Conservation (phyloP, 306 rosid genomes). For the Cicer bijugum region DNA sequence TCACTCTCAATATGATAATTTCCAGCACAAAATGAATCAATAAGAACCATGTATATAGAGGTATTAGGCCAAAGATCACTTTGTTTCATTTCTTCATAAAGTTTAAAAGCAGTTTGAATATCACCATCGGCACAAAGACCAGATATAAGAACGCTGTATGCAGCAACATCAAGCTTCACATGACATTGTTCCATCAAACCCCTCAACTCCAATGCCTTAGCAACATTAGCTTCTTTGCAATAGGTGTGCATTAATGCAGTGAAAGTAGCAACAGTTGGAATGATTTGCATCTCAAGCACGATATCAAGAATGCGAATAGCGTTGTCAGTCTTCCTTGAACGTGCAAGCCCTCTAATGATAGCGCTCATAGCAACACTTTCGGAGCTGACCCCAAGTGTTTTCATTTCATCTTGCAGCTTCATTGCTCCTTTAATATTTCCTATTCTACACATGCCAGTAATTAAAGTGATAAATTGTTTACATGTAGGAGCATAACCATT, state of each 20-base stretch:
- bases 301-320: conserved; percentile 60
- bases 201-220: conserved; percentile 62
- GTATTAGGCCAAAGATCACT: conserved; percentile 63
- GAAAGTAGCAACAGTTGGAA: conserved; percentile 76
- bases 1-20: conserved; percentile 50
- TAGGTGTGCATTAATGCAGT: conserved; percentile 72
- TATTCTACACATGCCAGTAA: conserved; percentile 76
- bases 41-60: conserved; percentile 59
- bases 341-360: conserved; percentile 70
- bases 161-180: conserved; percentile 64
- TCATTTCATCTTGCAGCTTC: conserved; percentile 66
- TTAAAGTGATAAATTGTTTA: conserved; percentile 62
- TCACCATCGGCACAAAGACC: conserved; percentile 71
- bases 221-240: conserved; percentile 63
- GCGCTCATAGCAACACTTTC: conserved; percentile 71
- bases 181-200: conserved; percentile 59
- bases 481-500: conserved; percentile 63
- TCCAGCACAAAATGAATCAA: conserved; percentile 52
- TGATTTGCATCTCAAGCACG: conserved; percentile 56
- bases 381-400: conserved; percentile 56
- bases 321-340: conserved; percentile 60
- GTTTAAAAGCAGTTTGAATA: conserved; percentile 60
- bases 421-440: conserved; percentile 71
- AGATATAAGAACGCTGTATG: conserved; percentile 72
- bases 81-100: conserved; percentile 75